Percentiles rank a stretch among this genome's conserved stretches.
Conservation (phyloP, 139 green algal species). For the Volvox reticuliferus region DNA sequence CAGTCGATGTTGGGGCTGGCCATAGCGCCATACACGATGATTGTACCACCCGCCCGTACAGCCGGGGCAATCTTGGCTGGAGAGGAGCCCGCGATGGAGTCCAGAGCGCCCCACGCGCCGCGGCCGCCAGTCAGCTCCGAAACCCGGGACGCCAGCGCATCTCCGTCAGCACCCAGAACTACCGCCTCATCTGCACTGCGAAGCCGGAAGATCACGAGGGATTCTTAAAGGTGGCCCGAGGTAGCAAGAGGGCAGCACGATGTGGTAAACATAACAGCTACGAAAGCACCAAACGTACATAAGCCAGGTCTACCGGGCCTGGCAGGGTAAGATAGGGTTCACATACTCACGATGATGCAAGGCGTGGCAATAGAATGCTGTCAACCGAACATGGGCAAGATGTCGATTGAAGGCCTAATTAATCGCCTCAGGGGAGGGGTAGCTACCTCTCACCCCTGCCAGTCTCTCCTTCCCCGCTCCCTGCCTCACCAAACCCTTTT, state of each 20-base stretch:
- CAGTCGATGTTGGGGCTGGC: neutral
- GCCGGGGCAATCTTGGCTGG: neutral
- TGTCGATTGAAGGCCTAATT: too few relatives aligned
- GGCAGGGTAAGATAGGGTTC: too few relatives aligned
- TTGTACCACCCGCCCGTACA: neutral
- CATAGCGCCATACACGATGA: constrained; percentile 45
- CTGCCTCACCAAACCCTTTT: neutral
- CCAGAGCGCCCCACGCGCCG: constrained; percentile 39
- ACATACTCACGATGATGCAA: too few relatives aligned
- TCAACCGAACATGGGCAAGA: too few relatives aligned
- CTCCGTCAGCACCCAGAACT: neutral
- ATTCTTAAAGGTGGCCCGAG: too few relatives aligned
- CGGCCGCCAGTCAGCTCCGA: constrained; percentile 5
- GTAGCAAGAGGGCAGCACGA: too few relatives aligned
- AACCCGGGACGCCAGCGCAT: neutral
- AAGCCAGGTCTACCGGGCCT: too few relatives aligned
- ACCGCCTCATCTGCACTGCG: constrained; percentile 23
- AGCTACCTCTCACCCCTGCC: neutral
- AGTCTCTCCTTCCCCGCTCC: neutral
- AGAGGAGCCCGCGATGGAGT: neutral
- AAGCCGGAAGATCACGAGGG: too few relatives aligned
- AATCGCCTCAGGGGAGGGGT: too few relatives aligned
- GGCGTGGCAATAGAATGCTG: too few relatives aligned
- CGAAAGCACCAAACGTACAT: too few relatives aligned
- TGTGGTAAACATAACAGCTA: too few relatives aligned